Evolutionary conservation across 1,284 basidiomycete genomes (phyloP), one percentile per base, ranked within the genome.

Genomic region (Moesziomyces sp.): DNA sequence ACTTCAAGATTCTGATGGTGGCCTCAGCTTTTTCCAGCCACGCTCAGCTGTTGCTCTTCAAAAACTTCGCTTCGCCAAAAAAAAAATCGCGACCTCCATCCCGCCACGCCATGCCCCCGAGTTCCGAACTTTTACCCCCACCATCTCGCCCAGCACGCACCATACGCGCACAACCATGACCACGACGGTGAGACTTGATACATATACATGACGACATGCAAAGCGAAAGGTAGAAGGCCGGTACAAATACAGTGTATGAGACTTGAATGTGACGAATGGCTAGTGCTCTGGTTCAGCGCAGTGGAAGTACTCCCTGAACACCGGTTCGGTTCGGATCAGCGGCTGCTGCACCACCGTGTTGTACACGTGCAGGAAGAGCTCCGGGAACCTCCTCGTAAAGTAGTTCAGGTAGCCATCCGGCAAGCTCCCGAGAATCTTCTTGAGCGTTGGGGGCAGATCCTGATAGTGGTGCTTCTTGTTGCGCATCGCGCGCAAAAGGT

Each of bases 401-500:
- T 98, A 99, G 5, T 88, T 86, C 58, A 99, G 85, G 87, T 94
- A 99, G 13, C 95, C 95, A 69, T 92, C 91, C 0, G 97, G 96
- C 87, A 98, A 90, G 5, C 91, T 86, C 9, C 95, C 95, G 14
- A 97, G 87, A 83, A 92, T 90, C 58, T 91, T 89, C 83, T 93
- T 94, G 44, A 94, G 91, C 64, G 91, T 90, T 58, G 94, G 92
- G 2, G 94, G 94, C 21, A 97, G 86, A 84, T 96, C 94, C 86
- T 98, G 96, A 82, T 97, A 98, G 84, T 99, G 96, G 78, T 99
- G 92, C 91, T 96, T 97, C 94, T 99, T 99, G 85, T 99, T 99
- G 65, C 97, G 87, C 83, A 99, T 86, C 1, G 95, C 97, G 47
- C 96, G 88, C 54, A 99, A 85, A 23, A 99, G 86, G 85, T 99